Conservation (phyloP, 371 early-diverging fungal genomes). For the Circinella minor region DNA sequence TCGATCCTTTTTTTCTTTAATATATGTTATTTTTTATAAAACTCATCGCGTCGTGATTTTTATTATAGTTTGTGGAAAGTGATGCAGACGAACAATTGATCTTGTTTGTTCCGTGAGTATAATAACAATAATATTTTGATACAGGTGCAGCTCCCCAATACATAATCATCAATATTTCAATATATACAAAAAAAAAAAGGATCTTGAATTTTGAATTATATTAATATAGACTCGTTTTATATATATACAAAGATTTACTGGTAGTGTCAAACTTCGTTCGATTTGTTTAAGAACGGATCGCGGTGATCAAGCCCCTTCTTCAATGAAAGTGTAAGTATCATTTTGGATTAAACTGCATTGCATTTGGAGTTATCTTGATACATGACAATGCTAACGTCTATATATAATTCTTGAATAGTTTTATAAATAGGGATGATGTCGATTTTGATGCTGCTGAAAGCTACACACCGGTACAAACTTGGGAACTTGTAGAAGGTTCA, state of each 20-base stretch:
- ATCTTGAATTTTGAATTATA: too few species aligned
- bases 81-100: constrained; percentile 93
- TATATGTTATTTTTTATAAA: too few species aligned
- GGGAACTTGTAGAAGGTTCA: constrained; percentile 70
- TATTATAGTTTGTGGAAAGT: constrained; percentile 70
- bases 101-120: constrained; percentile 81
- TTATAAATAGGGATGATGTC: constrained; percentile 87
- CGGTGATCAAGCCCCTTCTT: constrained; percentile 70
- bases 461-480: constrained; percentile 74
- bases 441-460: constrained; percentile 88
- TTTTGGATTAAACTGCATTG: background rate
- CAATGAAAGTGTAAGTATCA: constrained; percentile 73
- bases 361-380: too few species aligned
- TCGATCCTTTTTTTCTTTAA: too few species aligned
- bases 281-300: constrained; percentile 78
- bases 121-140: background rate
- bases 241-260: constrained; percentile 73
- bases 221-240: too few species aligned
- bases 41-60: background rate
- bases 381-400: background rate
- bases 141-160: too few species aligned
- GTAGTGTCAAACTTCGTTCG: constrained; percentile 87
- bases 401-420: constrained; percentile 46
- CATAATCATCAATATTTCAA: too few species aligned
- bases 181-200: background rate